A percentile compares a stretch with the other conserved stretches of the same genome.
Conservation (phyloP, 73 alveolate species). For the Blepharisma japonicum region DNA sequence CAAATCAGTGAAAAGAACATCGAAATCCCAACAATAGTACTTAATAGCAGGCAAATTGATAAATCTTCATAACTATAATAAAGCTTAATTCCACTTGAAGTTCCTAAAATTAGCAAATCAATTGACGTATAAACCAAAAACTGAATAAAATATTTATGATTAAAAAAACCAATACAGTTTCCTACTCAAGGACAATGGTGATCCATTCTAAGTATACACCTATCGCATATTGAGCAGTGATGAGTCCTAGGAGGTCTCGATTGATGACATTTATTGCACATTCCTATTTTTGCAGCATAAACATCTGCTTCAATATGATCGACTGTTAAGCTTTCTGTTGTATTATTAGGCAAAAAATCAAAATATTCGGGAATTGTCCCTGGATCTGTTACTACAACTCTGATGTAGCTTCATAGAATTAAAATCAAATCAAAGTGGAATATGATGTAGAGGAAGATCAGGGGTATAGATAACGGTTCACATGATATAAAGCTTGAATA, state of each 20-base stretch:
- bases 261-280: constrained; percentile 2
- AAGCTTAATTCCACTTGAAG: not conserved
- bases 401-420: too few relatives aligned
- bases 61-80: not conserved
- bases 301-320: too few relatives aligned
- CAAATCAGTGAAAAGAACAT: not conserved
- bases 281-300: too few relatives aligned
- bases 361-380: too few relatives aligned
- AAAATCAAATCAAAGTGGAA: too few relatives aligned
- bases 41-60: not conserved
- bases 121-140: not conserved
- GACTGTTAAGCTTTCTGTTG: too few relatives aligned
- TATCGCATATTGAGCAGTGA: constrained; percentile 67
- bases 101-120: not conserved
- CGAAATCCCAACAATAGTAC: not conserved
- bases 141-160: constrained; percentile 34
- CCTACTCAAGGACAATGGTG: constrained; percentile 79
- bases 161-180: constrained; percentile 71
- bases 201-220: constrained; percentile 62
- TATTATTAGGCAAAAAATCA: too few relatives aligned
- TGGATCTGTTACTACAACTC: too few relatives aligned
- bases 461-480: too few relatives aligned
- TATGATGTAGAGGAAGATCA: too few relatives aligned
- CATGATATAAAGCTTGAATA: too few relatives aligned
- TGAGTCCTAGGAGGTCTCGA: constrained; percentile 45